Evolutionary conservation across 139 green algal genomes (phyloP), one percentile per base, ranked within the genome.

Genomic region (Microglena sp.): DNA sequence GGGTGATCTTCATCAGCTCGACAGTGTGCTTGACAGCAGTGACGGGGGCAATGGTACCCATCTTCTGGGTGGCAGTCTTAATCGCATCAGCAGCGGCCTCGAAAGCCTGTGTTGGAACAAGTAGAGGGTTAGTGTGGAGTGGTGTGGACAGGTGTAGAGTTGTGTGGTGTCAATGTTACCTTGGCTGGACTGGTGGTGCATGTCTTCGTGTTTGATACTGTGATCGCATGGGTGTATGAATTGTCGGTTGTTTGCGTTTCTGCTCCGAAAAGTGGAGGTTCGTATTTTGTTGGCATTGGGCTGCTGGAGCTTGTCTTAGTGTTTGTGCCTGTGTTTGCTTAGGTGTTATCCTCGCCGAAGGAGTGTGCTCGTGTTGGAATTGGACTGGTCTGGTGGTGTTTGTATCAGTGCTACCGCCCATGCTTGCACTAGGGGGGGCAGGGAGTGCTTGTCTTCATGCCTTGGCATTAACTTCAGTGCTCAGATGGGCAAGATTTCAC

Each of bases 1-100:
- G 74, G 21, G 91, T 96, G 35, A 98, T 68, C 26, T 81, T 77
- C 15, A 90, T 85, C 32, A 87, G 84, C 85, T 97, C 90, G 65
- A 95, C 43, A 7, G 76, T 61, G 26, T 77, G 55, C 44, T 77
- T 74, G 40, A 18, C 40, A 18, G 40, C 53, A 33, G 44, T 54
- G 43, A 60, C 27, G 30, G 66, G 66, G 56, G 34, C 29, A 8
- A 72, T 44, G 34, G 43, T 6, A 55, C 62, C 67, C 26, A 22
- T 78, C 58, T 76, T 54, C 77, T 94, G 87, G 33, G 54, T 59
- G 1, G 79, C 91, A 28, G 78, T 83, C 15, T 73, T 67, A 45
- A 86, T 72, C 71, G 95, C 88, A 67, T 88, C 86, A 29, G 81
- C 69, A 11, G 79, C 67, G 2, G 86, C 76, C 69, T 98, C 93